Percentiles rank a stretch among this genome's conserved stretches.
phyloP scores from a whole-genome alignment of 1,284 basidiomycete genomes.

The Cutaneotrichosporon sp. region DNA sequence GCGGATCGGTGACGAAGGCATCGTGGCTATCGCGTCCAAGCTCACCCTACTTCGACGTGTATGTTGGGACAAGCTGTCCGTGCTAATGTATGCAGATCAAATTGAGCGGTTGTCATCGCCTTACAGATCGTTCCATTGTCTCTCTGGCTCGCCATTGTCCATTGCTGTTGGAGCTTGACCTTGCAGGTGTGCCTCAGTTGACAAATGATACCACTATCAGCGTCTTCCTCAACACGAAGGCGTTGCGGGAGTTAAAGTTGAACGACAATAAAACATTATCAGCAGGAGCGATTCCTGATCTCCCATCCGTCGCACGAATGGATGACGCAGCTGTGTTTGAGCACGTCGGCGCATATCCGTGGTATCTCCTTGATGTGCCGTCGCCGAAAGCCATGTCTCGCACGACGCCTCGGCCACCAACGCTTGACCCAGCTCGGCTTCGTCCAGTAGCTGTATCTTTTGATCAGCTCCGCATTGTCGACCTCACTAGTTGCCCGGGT shows the following conservation, averaged over 20 bases:
- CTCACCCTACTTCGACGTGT: constrained; percentile 68
- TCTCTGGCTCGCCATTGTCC: constrained; percentile 77
- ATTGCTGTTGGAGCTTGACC: constrained; percentile 87
- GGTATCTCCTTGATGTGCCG: constrained; percentile 10
- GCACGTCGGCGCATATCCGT: constrained; percentile 10
- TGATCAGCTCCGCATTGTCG: constrained; percentile 80
- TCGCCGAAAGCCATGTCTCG: constrained; percentile 10
- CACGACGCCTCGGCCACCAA: neutral
- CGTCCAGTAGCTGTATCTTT: constrained; percentile 47
- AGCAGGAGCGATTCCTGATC: constrained; percentile 79
- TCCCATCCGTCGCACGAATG: constrained; percentile 46
- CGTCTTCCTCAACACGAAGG: constrained; percentile 71
- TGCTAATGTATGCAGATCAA: constrained; percentile 62
- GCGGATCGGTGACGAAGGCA: constrained; percentile 69
- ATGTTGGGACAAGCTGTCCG: constrained; percentile 19
- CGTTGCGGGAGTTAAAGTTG: constrained; percentile 87
- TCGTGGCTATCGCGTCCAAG: constrained; percentile 68
- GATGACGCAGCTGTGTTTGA: constrained; percentile 16
- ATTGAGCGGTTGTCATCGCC: constrained; percentile 65
- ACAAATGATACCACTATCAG: constrained; percentile 74
- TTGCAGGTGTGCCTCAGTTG: constrained; percentile 74
- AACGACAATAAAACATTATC: constrained; percentile 74
- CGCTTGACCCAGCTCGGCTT: constrained; percentile 6
- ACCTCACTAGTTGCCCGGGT: constrained; percentile 76
- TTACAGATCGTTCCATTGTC: constrained; percentile 77